A percentile compares a stretch with the other conserved stretches of the same genome.
These are phyloP conservation scores for Zymoseptoria brevis DNA, from an alignment of 2,329 filamentous ascomycete species.

Conservation along the genomic window DNA sequence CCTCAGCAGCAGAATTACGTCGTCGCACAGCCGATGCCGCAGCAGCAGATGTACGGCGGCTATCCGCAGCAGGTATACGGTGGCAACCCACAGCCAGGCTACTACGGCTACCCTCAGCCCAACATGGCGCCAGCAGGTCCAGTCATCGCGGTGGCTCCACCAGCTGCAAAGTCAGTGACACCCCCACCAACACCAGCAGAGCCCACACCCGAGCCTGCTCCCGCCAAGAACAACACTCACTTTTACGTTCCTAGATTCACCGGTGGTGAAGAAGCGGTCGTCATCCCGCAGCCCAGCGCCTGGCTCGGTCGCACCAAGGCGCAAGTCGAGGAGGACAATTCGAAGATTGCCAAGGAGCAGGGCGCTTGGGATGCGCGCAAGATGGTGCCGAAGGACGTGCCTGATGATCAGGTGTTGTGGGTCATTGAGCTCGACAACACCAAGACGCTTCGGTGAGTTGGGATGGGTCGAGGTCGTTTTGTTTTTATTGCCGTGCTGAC, in stretches of 20 bases:
- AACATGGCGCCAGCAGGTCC: neutral
- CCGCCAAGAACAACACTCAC: conserved; percentile 9
- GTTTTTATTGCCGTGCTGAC: conserved; percentile 2
- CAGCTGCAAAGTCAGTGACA: conserved; percentile 1
- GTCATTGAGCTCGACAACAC: conserved; percentile 27
- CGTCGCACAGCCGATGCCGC: conserved; percentile 5
- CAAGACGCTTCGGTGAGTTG: conserved; percentile 26
- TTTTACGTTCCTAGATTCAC: conserved; percentile 12
- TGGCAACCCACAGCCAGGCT: conserved; percentile 5
- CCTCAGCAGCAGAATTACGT: conserved; percentile 14
- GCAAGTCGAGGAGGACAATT: conserved; percentile 33
- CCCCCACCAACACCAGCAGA: conserved; percentile 6
- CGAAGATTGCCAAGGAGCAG: conserved; percentile 29
- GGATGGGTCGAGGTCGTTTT: neutral
- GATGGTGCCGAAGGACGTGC: conserved; percentile 26
- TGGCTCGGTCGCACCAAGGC: conserved; percentile 32
- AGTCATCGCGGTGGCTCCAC: conserved; percentile 1
- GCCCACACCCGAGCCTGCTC: conserved; percentile 4
- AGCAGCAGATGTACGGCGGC: conserved; percentile 11
- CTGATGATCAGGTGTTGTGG: conserved; percentile 31
- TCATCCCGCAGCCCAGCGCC: conserved; percentile 11
- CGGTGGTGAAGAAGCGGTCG: conserved; percentile 2
- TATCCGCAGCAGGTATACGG: conserved; percentile 6
- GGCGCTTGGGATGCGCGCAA: conserved; percentile 29
- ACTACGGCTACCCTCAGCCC: conserved; percentile 16